Percentiles rank a stretch among this genome's conserved stretches.
Evolutionary conservation across 768 basidiomycete genomes (phyloP).

Genomic region (Trametes coccinea): DNA sequence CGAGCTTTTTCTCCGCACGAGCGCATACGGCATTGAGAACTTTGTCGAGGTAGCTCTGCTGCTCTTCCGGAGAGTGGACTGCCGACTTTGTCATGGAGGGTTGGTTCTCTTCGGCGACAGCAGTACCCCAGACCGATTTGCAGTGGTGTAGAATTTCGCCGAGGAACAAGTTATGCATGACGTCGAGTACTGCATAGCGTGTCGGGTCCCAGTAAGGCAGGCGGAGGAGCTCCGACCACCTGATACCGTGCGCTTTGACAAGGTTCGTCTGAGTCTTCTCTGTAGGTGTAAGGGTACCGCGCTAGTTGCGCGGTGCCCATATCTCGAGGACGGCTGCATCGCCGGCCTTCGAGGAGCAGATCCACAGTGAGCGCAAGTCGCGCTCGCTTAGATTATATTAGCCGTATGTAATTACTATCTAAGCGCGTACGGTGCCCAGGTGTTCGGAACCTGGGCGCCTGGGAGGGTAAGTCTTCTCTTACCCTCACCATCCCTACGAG

Average conservation of each 20-base stretch:
- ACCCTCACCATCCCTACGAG: too few species aligned
- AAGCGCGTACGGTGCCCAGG: too few species aligned
- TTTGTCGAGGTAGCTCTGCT: neutral
- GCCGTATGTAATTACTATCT: too few species aligned
- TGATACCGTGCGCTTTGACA: conserved; percentile 26
- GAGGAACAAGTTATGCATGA: conserved; percentile 45
- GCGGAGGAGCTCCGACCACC: conserved; percentile 33
- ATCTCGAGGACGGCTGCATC: too few species aligned
- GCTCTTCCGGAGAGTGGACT: neutral
- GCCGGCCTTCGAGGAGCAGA: too few species aligned
- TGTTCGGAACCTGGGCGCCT: too few species aligned
- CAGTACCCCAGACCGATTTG: conserved; percentile 23
- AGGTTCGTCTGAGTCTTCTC: neutral
- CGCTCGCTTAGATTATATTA: too few species aligned
- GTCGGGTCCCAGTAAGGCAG: conserved; percentile 44
- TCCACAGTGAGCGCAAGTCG: too few species aligned
- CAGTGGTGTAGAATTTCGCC: conserved; percentile 37
- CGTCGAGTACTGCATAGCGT: conserved; percentile 35
- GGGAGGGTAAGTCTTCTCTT: too few species aligned
- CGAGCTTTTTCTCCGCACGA: neutral
- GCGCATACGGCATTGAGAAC: neutral
- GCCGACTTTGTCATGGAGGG: neutral
- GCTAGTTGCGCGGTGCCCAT: too few species aligned
- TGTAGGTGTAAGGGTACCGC: too few species aligned
- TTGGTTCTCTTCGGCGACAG: neutral